Evolutionary conservation across 306 rosid species (phyloP).

Genomic region (Gillenia trifoliata): DNA sequence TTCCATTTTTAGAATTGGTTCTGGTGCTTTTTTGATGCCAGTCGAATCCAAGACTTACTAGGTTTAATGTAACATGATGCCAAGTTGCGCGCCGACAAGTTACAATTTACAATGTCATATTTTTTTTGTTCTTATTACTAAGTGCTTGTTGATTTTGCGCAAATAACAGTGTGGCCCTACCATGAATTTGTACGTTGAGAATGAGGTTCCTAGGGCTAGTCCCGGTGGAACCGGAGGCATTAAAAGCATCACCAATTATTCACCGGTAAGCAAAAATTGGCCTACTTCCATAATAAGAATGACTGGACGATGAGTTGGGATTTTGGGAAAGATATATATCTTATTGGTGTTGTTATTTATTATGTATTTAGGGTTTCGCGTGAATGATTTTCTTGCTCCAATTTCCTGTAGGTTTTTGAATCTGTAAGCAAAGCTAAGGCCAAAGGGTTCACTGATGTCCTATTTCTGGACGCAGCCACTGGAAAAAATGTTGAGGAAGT

Average conservation of each 20-base stretch:
- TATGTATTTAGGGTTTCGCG: too few species aligned
- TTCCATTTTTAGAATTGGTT: too few species aligned
- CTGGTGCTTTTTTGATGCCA: too few species aligned
- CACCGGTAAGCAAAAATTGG: conserved; percentile 33
- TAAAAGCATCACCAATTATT: conserved; percentile 49
- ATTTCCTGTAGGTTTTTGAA: neutral
- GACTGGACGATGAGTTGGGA: neutral
- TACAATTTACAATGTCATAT: too few species aligned
- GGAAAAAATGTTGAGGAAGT: conserved; percentile 44
- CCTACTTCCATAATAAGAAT: neutral
- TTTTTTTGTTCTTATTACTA: neutral
- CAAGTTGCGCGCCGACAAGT: too few species aligned
- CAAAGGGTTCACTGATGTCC: conserved; percentile 41
- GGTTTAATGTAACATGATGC: too few species aligned
- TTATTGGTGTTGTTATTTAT: too few species aligned
- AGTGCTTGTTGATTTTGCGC: neutral
- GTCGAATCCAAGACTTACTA: too few species aligned
- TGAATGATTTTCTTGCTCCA: neutral
- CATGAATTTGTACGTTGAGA: conserved; percentile 31
- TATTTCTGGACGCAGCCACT: conserved; percentile 45
- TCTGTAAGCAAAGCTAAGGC: conserved; percentile 26
- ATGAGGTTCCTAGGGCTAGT: conserved; percentile 34
- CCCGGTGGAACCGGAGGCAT: conserved; percentile 49
- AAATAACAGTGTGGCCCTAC: neutral
- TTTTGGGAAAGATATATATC: neutral